Conservation (phyloP, 1,284 basidiomycete genomes). For the Ustilago bromivora region DNA sequence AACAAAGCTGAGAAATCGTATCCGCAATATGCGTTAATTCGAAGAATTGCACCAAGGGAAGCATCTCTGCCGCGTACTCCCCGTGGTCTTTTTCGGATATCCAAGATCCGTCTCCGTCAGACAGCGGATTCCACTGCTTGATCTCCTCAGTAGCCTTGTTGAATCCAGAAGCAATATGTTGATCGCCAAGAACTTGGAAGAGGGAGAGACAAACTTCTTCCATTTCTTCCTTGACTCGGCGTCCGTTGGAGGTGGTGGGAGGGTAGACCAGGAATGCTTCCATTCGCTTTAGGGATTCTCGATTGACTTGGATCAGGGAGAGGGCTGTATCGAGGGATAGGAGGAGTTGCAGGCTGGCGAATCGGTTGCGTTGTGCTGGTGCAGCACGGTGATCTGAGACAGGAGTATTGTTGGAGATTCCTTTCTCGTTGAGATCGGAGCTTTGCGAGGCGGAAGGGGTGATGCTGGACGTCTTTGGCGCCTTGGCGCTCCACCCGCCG, state of each 20-base stretch:
- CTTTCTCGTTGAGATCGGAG: slow-evolving; percentile 1
- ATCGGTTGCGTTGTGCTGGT: slow-evolving; percentile 9
- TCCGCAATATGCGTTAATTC: slow-evolving; percentile 97
- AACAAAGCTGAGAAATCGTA: slow-evolving; percentile 95
- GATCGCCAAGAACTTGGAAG: slow-evolving; percentile 80
- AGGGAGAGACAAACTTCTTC: slow-evolving; percentile 91
- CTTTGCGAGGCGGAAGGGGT: neutral
- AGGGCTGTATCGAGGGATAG: slow-evolving; percentile 91
- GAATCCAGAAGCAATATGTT: slow-evolving; percentile 89
- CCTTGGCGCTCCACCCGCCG: slow-evolving; percentile 5
- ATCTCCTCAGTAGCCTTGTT: slow-evolving; percentile 74
- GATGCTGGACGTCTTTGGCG: neutral
- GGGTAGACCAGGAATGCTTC: slow-evolving; percentile 90
- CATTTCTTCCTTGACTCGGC: slow-evolving; percentile 76
- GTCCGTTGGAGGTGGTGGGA: slow-evolving; percentile 61
- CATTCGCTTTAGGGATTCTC: slow-evolving; percentile 88
- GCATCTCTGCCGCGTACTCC: slow-evolving; percentile 82
- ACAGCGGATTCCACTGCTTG: slow-evolving; percentile 48
- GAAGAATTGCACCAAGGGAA: slow-evolving; percentile 94
- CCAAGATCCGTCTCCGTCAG: slow-evolving; percentile 11
- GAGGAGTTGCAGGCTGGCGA: slow-evolving; percentile 73
- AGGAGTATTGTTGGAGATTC: neutral
- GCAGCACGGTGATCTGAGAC: neutral
- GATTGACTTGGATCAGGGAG: slow-evolving; percentile 89
- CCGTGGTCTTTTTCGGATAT: neutral